Conservation (phyloP, 805 yeast genomes). For the Cyberlindnera mrakii region DNA sequence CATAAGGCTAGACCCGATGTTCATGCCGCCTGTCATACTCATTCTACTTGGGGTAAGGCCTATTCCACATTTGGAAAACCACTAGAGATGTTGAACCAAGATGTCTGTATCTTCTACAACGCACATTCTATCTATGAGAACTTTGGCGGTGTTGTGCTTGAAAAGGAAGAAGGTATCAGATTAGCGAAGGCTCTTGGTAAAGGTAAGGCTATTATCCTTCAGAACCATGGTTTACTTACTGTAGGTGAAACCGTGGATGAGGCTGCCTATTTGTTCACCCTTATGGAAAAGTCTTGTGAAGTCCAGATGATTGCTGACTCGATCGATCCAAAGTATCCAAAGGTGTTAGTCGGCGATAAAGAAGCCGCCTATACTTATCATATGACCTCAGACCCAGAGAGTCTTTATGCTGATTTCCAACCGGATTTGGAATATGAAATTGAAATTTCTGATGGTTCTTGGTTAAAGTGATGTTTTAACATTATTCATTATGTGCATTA, state of each 20-base stretch:
- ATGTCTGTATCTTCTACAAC: slow-evolving; percentile 61
- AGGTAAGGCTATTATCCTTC: slow-evolving; percentile 51
- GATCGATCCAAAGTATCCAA: slow-evolving; percentile 31
- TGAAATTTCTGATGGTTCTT: slow-evolving; percentile 23
- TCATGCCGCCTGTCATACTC: slow-evolving; percentile 68
- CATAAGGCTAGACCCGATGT: slow-evolving; percentile 68
- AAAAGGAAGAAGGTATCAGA: slow-evolving; percentile 53
- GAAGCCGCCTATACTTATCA: slow-evolving; percentile 63
- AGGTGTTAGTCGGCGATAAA: slow-evolving; percentile 45
- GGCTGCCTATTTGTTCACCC: slow-evolving; percentile 60
- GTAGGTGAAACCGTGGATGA: slow-evolving; percentile 69
- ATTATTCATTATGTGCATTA: neutral
- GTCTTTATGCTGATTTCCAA: slow-evolving; percentile 68
- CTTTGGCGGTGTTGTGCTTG: slow-evolving; percentile 78
- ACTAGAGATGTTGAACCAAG: slow-evolving; percentile 78
- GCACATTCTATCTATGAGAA: slow-evolving; percentile 58
- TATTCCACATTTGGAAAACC: slow-evolving; percentile 60
- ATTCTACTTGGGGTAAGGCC: slow-evolving; percentile 59
- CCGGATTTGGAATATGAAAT: slow-evolving; percentile 54
- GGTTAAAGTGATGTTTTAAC: slow-evolving; percentile 9
- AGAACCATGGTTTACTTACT: slow-evolving; percentile 69
- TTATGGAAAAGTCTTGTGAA: slow-evolving; percentile 60
- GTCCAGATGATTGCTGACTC: slow-evolving; percentile 63
- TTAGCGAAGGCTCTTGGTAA: slow-evolving; percentile 57
- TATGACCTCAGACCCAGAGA: slow-evolving; percentile 57